Evolutionary conservation across 2,329 filamentous ascomycete species (phyloP).

Genomic region (Ophiocordyceps camponoti-saundersi): DNA sequence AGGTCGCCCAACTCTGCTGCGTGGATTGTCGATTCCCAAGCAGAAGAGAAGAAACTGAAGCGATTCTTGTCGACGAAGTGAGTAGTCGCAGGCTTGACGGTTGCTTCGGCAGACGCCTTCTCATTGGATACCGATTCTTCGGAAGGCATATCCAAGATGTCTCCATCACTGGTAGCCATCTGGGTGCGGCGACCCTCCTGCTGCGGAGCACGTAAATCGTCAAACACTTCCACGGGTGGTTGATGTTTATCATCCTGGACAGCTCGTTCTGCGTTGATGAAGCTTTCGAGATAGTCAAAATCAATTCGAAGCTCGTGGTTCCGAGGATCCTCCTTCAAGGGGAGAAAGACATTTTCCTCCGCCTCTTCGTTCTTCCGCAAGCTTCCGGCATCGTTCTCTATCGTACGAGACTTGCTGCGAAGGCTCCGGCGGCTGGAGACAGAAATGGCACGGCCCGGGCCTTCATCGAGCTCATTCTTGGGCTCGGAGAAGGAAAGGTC

Average conservation of each 20-base stretch:
- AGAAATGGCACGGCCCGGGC: conserved; percentile 55
- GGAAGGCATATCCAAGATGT: conserved; percentile 36
- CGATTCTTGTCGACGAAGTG: conserved; percentile 48
- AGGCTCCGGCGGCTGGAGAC: conserved; percentile 45
- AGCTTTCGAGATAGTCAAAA: conserved; percentile 87
- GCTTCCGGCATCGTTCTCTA: conserved; percentile 45
- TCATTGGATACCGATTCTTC: conserved; percentile 26
- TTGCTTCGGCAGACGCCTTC: conserved; percentile 21
- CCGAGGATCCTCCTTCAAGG: conserved; percentile 46
- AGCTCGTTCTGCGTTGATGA: conserved; percentile 48
- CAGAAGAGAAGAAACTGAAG: conserved; percentile 94
- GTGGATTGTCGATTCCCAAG: conserved; percentile 84
- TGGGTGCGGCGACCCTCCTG: conserved; percentile 13
- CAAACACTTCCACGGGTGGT: conserved; percentile 17
- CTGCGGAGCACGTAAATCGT: conserved; percentile 14
- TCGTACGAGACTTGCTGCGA: conserved; percentile 38
- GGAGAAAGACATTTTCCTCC: conserved; percentile 82
- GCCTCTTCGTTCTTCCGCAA: conserved; percentile 51
- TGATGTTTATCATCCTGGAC: conserved; percentile 31
- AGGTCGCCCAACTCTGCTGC: conserved; percentile 77
- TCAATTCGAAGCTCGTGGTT: conserved; percentile 73
- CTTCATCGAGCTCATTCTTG: conserved; percentile 21
- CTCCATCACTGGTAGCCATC: conserved; percentile 35
- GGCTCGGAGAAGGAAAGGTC: conserved; percentile 41
- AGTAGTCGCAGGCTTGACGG: conserved; percentile 20